Conservation (phyloP, 768 basidiomycete species). For the Suillus cothurnatus region DNA sequence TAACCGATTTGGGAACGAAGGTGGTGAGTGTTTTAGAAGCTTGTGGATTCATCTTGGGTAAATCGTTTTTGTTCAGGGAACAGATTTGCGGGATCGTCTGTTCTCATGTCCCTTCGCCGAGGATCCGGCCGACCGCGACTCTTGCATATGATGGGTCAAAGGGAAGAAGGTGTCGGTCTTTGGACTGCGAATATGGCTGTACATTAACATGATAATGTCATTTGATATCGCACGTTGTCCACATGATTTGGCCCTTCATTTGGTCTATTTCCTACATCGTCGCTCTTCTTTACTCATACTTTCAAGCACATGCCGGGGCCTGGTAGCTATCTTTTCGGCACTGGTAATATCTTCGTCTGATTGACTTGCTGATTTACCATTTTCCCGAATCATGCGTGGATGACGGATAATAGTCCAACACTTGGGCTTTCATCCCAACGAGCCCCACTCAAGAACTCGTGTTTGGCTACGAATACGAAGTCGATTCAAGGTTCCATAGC, state of each 20-base stretch:
- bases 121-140: slow-evolving; percentile 55
- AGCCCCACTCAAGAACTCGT: not conserved
- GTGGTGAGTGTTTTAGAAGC: slow-evolving; percentile 50
- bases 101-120: slow-evolving; percentile 54
- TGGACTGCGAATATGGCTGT: slow-evolving; percentile 40
- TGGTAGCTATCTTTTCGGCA: not conserved
- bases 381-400: not conserved
- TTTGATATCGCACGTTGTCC: not conserved
- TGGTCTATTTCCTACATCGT: not conserved
- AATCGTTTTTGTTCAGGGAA: slow-evolving; percentile 44
- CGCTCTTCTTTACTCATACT: not conserved
- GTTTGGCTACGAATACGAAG: not conserved
- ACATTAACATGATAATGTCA: not conserved
- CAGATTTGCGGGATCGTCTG: slow-evolving; percentile 78
- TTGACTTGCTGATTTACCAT: not conserved
- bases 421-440: not conserved
- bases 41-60: not conserved
- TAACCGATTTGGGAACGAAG: slow-evolving; percentile 79
- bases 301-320: not conserved
- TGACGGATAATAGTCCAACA: not conserved
- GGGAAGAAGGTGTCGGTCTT: slow-evolving; percentile 60
- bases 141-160: slow-evolving; percentile 57
- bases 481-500: not conserved
- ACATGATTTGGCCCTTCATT: not conserved
- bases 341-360: not conserved